These are phyloP conservation scores for Boletus barrowsii DNA, from an alignment of 768 basidiomycete species.

Conservation along the genomic window DNA sequence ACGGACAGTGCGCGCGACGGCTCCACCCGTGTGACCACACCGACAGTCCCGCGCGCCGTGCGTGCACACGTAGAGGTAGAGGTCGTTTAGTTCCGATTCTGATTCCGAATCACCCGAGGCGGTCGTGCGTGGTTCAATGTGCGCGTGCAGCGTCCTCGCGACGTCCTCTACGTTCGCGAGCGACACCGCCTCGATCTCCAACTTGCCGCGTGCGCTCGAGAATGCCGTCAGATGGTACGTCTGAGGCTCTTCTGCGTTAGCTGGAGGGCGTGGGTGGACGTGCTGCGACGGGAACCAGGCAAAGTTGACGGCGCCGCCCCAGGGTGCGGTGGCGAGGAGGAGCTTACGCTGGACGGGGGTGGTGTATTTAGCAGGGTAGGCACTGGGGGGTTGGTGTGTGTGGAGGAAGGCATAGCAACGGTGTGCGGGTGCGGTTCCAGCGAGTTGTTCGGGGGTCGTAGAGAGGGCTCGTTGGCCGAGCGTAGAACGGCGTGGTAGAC, in stretches of 20 bases:
- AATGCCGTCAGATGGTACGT: constrained; percentile 50
- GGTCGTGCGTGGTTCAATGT: constrained; percentile 30
- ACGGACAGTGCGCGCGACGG: constrained; percentile 51
- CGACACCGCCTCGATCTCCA: constrained; percentile 49
- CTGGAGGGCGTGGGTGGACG: constrained; percentile 2
- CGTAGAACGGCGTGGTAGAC: not conserved
- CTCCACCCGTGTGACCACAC: constrained; percentile 64
- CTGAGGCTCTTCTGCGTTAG: constrained; percentile 8
- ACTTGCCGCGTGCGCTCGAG: constrained; percentile 41
- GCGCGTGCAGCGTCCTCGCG: constrained; percentile 29
- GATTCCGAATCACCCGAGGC: constrained; percentile 17
- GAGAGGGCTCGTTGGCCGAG: constrained; percentile 6
- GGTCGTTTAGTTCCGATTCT: constrained; percentile 13
- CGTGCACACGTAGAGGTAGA: constrained; percentile 70
- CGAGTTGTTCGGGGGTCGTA: constrained; percentile 27
- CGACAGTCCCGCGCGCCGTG: constrained; percentile 78
- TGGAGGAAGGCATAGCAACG: constrained; percentile 56
- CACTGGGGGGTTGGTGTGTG: constrained; percentile 43
- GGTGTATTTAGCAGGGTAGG: constrained; percentile 45
- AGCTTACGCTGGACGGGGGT: constrained; percentile 53
- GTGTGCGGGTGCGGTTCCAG: constrained; percentile 54
- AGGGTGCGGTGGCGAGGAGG: constrained; percentile 40
- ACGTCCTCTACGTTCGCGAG: constrained; percentile 51
- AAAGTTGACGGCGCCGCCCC: constrained; percentile 61
- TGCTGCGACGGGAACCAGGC: constrained; percentile 43